Evolutionary conservation across 192 early-diverging fungal species (phyloP).

Genomic region (Anaeromyces robustus): DNA sequence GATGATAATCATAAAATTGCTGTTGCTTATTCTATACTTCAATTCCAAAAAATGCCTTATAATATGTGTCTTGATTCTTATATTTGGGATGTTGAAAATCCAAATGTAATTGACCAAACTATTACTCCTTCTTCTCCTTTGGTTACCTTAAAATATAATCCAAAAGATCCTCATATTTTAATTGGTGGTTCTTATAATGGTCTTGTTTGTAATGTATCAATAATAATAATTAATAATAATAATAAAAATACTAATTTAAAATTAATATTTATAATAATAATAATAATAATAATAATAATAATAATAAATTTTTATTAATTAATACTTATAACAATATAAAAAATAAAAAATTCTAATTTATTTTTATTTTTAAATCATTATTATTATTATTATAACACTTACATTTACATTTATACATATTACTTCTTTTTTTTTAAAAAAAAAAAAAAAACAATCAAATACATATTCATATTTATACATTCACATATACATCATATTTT

Average conservation of each 20-base stretch:
- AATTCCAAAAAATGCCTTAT: conserved; percentile 32
- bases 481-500: too few species aligned
- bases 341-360: too few species aligned
- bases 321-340: too few species aligned
- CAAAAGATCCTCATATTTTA: conserved; percentile 46
- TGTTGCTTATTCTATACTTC: conserved; percentile 35
- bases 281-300: too few species aligned
- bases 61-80: conserved; percentile 39
- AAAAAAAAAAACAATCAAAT: too few species aligned
- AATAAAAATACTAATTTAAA: not conserved
- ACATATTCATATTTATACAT: too few species aligned
- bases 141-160: conserved; percentile 43
- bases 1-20: conserved; percentile 44
- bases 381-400: too few species aligned
- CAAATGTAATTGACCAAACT: conserved; percentile 35
- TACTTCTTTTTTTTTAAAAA: too few species aligned
- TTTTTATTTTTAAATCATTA: too few species aligned
- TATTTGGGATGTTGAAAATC: conserved; percentile 52
- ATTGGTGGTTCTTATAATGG: conserved; percentile 46
- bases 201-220: conserved; percentile 20
- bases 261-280: too few species aligned
- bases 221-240: not conserved
- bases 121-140: conserved; percentile 31
- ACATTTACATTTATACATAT: too few species aligned
- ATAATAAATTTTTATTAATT: too few species aligned